Evolutionary conservation across 371 early-diverging fungal genomes (phyloP).

Genomic region (Apophysomyces ossiformis): DNA sequence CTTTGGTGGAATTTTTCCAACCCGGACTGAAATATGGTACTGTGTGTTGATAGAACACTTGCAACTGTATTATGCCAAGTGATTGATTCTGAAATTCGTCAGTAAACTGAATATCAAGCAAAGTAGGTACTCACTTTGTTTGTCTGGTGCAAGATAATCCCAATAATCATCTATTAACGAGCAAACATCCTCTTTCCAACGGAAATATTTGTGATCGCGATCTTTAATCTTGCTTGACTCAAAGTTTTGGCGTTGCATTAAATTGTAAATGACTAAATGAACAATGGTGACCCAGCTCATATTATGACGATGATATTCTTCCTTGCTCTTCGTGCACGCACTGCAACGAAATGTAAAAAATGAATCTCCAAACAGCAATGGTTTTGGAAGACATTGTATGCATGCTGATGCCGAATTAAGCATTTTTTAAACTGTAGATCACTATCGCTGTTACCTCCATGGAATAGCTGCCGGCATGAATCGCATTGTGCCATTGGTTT

Average conservation of each 20-base stretch:
- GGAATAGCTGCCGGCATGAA: slow-evolving; percentile 62
- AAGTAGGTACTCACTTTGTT: slow-evolving; percentile 51
- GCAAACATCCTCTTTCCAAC: slow-evolving; percentile 86
- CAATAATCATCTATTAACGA: slow-evolving; percentile 78
- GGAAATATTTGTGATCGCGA: slow-evolving; percentile 71
- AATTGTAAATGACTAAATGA: slow-evolving; percentile 76
- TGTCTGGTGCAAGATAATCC: slow-evolving; percentile 73
- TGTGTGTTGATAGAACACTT: slow-evolving; percentile 80
- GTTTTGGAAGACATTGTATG: slow-evolving; percentile 48
- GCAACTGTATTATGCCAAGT: slow-evolving; percentile 85
- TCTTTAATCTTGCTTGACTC: slow-evolving; percentile 37
- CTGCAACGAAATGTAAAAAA: slow-evolving; percentile 72
- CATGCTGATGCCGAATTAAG: slow-evolving; percentile 35
- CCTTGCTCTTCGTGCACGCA: slow-evolving; percentile 61
- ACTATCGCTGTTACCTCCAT: slow-evolving; percentile 46
- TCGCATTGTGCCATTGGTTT: slow-evolving; percentile 61
- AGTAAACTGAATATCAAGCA: not conserved
- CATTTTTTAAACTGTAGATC: too few relatives aligned
- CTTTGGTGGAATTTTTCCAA: slow-evolving; percentile 63
- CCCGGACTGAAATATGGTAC: slow-evolving; percentile 77
- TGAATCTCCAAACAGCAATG: slow-evolving; percentile 64
- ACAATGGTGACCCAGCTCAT: slow-evolving; percentile 79
- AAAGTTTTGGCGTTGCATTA: slow-evolving; percentile 51
- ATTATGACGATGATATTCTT: slow-evolving; percentile 60
- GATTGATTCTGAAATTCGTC: slow-evolving; percentile 47